Evolutionary conservation across 305 asterid species (phyloP), one percentile per base, ranked within the genome.

Genomic region (Fraxinus angustifolia): DNA sequence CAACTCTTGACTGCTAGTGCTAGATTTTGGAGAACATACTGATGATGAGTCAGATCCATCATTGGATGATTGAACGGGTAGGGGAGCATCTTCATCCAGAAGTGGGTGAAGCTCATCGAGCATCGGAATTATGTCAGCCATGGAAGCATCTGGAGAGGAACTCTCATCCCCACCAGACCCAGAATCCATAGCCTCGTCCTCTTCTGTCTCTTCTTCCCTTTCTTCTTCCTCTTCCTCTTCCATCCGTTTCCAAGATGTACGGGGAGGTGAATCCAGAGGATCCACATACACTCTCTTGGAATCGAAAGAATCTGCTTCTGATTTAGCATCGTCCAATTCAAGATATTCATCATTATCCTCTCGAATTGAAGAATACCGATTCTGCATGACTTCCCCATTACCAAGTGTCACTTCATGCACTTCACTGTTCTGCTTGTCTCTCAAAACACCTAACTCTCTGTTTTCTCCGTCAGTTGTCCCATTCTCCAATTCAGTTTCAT

Each of bases 21-120:
- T 82, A 4, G 94, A 88, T 84, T 73, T 38, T 21, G 74, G 81
- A 11, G 94, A 90, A 80, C 68, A 81, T 23, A 90, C 90, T 0
- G 93, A 92, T 67, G 82, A 88, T 73, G 86, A 89, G 79, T 88
- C 92, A 70, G 92, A 91, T 81, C 86, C 93, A 79, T 84, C 89
- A 40, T 4, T 87, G 70, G 92, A 84, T 74, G 70, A 34, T 34
- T 82, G 86, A 88, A 73, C 80, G 8, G 85, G 88, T 67, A 77
- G 93, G 75, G 91, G 93, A 48, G 84, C 82, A 45, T 91, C 96
- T 77, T 90, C 94, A 73, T 91, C 98, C 58, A 94, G 88, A 80
- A 96, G 91, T 0, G 99, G 98, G 81, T 93, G 97, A 75, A 96
- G 98, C 88, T 96, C 99, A 79, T 94, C 94, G 28, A 96, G 95